Evolutionary conservation across 306 rosid genomes (phyloP), one percentile per base, ranked within the genome.

Genomic region (Trifolium subterraneum): DNA sequence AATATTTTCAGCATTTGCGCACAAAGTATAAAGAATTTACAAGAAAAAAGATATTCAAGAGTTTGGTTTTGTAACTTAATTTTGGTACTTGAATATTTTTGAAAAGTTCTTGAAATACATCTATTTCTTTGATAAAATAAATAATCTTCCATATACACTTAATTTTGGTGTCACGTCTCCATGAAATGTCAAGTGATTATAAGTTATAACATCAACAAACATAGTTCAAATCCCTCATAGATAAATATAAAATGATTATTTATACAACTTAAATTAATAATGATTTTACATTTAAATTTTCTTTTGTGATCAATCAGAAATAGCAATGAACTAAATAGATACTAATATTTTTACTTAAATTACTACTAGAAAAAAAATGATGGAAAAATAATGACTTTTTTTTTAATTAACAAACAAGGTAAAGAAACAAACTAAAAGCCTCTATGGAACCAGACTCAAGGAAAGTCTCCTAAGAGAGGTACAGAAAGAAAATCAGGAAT

Each of bases 361-460:
- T 64, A 70, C 33, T 67, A 8, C 8, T 51, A 42, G 56, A 15
- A 54, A 20, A 68, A 44, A 56, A 84, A 76, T 73, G 60, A 14
- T 41, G 72, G 20, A 56, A 63, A 72, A 70, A 70, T 70, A 80
- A 74, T 70, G 75, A 52, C 47, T 33, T 25, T 4, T 22, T 20
- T 20, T 54, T 54, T 20, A 8, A 10, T 20, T 29, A 9, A 54
- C 11, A 4, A 54, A 20, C n/a, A 15, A 4, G 2, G 19, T 1
- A 22, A 22, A 56, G 62, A 25, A 56, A 56, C 35, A 22, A 23
- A 56, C 62, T 56, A 56, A 56, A 22, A 56, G 35, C 63, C 63
- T 56, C 36, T 56, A 23, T 0, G 8, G n/a, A 56, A 56, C 63
- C 4, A 23, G 63, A 56, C 35, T 56, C 63, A 6, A 4, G 63